phyloP scores from a whole-genome alignment of 2,329 filamentous ascomycete genomes.

The Metarhizium robertsii region DNA sequence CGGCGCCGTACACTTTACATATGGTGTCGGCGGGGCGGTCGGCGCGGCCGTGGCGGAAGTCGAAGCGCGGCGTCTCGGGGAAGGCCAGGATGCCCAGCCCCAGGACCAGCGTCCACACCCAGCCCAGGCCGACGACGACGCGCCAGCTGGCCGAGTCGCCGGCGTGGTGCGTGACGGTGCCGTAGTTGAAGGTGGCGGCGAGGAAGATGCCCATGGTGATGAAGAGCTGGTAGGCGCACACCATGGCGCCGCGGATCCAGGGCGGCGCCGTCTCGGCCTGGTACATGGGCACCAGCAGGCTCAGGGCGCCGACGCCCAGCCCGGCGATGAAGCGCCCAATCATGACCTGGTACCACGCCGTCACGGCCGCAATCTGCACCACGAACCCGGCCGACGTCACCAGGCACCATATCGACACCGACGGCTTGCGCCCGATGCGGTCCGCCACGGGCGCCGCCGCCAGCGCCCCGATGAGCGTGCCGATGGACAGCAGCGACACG shows the following conservation, averaged over 20 bases:
- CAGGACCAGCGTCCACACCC: slow-evolving; percentile 38
- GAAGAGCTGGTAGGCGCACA: slow-evolving; percentile 61
- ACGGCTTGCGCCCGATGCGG: slow-evolving; percentile 50
- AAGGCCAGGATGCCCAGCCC: slow-evolving; percentile 40
- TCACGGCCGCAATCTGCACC: slow-evolving; percentile 50
- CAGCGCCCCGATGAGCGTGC: slow-evolving; percentile 51
- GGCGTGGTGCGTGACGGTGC: slow-evolving; percentile 38
- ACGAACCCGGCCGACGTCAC: slow-evolving; percentile 57
- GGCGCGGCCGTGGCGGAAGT: slow-evolving; percentile 36
- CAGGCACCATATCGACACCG: slow-evolving; percentile 52
- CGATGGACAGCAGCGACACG: slow-evolving; percentile 48
- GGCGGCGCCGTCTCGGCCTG: slow-evolving; percentile 61
- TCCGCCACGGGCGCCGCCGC: slow-evolving; percentile 55
- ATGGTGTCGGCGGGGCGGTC: slow-evolving; percentile 39
- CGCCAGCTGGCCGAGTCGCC: slow-evolving; percentile 47
- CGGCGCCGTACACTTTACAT: slow-evolving; percentile 37
- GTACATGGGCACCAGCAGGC: slow-evolving; percentile 61
- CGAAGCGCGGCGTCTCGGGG: slow-evolving; percentile 42
- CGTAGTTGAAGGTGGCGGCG: slow-evolving; percentile 52
- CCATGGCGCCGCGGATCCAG: slow-evolving; percentile 55
- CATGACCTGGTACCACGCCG: slow-evolving; percentile 55
- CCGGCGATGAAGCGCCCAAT: slow-evolving; percentile 57
- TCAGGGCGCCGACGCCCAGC: slow-evolving; percentile 57
- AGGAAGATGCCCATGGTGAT: slow-evolving; percentile 61
- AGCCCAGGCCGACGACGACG: slow-evolving; percentile 46